phyloP scores from a whole-genome alignment of 148 eudicot genomes.

The Amaranthus hypochondriacus region DNA sequence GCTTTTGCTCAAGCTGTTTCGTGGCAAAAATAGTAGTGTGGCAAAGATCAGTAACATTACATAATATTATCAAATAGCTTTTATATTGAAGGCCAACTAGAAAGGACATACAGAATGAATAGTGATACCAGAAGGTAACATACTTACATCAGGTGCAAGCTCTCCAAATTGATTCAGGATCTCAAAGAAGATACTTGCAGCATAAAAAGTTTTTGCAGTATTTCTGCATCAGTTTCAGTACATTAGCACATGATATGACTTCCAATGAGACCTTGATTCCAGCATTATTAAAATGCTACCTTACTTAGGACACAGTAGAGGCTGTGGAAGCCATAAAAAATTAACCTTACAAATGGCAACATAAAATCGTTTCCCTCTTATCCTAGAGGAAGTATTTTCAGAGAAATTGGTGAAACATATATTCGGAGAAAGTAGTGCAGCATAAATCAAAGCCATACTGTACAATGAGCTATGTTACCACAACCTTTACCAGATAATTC shows the following conservation, averaged over 20 bases:
- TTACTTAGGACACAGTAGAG: background rate
- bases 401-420: background rate
- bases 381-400: background rate
- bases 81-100: background rate
- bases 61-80: background rate
- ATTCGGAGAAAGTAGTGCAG: no score
- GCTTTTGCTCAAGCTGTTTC: conserved; percentile 90
- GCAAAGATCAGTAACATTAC: background rate
- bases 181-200: conserved; percentile 96
- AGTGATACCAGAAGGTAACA: conserved; percentile 7
- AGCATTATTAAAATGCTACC: background rate
- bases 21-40: background rate
- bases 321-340: background rate
- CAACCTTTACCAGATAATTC: no score
- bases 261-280: background rate
- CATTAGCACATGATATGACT: conserved; percentile 12
- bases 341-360: background rate
- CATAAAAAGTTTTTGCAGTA: conserved; percentile 95
- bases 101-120: background rate
- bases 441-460: background rate
- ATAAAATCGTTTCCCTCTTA: background rate
- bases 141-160: conserved; percentile 80
- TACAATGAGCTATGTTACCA: no score
- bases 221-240: conserved; percentile 40
- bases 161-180: conserved; percentile 90